These are phyloP conservation scores for Stevia rebaudiana DNA, from an alignment of 140 eudicot genomes.

Conservation along the genomic window DNA sequence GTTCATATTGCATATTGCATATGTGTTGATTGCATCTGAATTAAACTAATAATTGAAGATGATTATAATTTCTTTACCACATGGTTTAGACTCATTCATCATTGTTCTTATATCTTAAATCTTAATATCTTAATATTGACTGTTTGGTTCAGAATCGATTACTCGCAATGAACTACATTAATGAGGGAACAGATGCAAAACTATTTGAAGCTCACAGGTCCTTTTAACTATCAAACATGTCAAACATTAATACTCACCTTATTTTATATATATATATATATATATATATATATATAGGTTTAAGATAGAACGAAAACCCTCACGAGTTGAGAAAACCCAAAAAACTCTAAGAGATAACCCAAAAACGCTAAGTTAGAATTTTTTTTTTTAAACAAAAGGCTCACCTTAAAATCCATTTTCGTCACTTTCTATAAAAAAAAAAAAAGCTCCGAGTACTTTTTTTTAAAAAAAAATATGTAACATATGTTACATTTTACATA, in stretches of 20 bases:
- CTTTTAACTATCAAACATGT: constrained; percentile 13
- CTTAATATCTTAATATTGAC: constrained; percentile 16
- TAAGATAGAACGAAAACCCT: no score
- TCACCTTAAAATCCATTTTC: no score
- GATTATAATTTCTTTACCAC: constrained; percentile 7
- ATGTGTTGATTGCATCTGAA: constrained; percentile 3
- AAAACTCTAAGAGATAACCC: no score
- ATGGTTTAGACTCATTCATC: constrained; percentile 2
- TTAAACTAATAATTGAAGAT: constrained; percentile 1
- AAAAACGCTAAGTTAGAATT: no score
- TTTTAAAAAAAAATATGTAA: no score
- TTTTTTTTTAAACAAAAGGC: no score
- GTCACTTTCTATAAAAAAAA: no score
- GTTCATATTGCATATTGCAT: neutral
- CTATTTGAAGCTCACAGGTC: constrained; percentile 92
- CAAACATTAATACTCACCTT: neutral
- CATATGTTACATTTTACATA: no score
- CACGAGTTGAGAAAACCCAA: no score
- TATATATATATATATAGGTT: neutral
- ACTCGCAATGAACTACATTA: constrained; percentile 95
- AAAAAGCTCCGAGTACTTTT: no score
- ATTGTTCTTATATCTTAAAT: constrained; percentile 18
- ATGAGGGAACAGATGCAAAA: constrained; percentile 82
- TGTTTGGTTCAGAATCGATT: constrained; percentile 71
- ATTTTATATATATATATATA: neutral